A percentile compares a stretch with the other conserved stretches of the same genome.
Evolutionary conservation across 139 green algal genomes (phyloP).

Genomic region (Nannochloris sp.): DNA sequence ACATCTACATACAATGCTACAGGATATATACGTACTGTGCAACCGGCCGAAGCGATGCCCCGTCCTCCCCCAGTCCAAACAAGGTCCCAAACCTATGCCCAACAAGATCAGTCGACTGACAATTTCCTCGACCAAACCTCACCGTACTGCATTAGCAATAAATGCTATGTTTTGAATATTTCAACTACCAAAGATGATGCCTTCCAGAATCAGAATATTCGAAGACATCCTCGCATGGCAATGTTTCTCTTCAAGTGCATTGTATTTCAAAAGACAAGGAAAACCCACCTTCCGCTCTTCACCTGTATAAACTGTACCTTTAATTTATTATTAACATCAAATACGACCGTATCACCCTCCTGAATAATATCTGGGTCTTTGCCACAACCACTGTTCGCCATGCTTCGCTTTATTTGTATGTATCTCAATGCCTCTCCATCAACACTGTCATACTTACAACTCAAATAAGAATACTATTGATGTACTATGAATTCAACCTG

Average conservation of each 20-base stretch:
- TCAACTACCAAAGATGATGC: no score
- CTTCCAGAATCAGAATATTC: no score
- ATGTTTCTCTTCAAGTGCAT: neutral
- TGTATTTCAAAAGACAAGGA: neutral
- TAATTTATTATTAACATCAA: neutral
- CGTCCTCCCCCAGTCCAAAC: conserved; percentile 31
- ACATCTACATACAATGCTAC: neutral
- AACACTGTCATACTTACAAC: no score
- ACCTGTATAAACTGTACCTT: neutral
- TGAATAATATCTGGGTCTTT: neutral
- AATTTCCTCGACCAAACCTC: conserved; percentile 25
- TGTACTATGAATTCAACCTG: no score
- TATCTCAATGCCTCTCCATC: no score
- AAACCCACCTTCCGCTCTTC: neutral
- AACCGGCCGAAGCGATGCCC: conserved; percentile 8
- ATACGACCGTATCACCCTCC: neutral
- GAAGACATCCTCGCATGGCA: neutral
- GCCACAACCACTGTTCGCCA: no score
- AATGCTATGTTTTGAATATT: no score
- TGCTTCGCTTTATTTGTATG: no score
- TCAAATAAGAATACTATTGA: no score
- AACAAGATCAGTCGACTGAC: conserved; percentile 33
- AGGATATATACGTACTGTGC: neutral
- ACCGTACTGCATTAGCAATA: neutral
- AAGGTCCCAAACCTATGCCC: conserved; percentile 50